Evolutionary conservation across 352 stramenopile species (phyloP).

Genomic region (Pythium diclinum): DNA sequence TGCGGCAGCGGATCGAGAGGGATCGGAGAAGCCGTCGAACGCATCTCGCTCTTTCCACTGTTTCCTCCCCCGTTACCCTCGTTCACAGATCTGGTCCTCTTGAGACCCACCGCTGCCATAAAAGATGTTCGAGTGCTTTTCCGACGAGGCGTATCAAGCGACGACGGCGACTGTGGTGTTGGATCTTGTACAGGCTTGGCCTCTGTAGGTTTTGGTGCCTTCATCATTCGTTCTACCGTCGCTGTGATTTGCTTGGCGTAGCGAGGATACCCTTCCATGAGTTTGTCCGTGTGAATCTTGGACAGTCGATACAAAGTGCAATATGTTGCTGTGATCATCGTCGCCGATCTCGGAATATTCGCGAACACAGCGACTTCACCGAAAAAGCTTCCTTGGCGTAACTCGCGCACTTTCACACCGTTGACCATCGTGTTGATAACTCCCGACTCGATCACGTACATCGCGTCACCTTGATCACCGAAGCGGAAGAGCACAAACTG

Average conservation of each 20-base stretch:
- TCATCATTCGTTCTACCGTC: constrained; percentile 43
- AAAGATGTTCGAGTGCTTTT: constrained; percentile 6
- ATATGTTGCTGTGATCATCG: constrained; percentile 61
- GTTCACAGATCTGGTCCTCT: background rate
- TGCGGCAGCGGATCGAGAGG: background rate
- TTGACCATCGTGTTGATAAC: constrained; percentile 59
- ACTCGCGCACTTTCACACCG: constrained; percentile 61
- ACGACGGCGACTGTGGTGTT: constrained; percentile 7
- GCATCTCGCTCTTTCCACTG: background rate
- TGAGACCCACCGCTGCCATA: constrained; percentile 8
- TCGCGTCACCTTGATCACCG: constrained; percentile 62
- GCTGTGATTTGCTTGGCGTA: constrained; percentile 42
- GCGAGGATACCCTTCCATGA: constrained; percentile 50
- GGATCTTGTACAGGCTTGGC: background rate
- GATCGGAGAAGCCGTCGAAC: background rate
- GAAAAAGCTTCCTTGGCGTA: constrained; percentile 66
- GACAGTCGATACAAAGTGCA: constrained; percentile 63
- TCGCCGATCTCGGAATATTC: constrained; percentile 54
- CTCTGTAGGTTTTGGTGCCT: constrained; percentile 6
- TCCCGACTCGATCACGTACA: constrained; percentile 68
- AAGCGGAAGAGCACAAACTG: constrained; percentile 54
- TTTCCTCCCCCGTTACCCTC: background rate
- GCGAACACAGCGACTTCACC: constrained; percentile 65
- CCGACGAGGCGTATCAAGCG: background rate
- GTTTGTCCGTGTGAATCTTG: constrained; percentile 43